A percentile compares a stretch with the other conserved stretches of the same genome.
These are phyloP conservation scores for Fusarium verticillioides DNA, from an alignment of 2,329 filamentous ascomycete genomes.

Conservation along the genomic window DNA sequence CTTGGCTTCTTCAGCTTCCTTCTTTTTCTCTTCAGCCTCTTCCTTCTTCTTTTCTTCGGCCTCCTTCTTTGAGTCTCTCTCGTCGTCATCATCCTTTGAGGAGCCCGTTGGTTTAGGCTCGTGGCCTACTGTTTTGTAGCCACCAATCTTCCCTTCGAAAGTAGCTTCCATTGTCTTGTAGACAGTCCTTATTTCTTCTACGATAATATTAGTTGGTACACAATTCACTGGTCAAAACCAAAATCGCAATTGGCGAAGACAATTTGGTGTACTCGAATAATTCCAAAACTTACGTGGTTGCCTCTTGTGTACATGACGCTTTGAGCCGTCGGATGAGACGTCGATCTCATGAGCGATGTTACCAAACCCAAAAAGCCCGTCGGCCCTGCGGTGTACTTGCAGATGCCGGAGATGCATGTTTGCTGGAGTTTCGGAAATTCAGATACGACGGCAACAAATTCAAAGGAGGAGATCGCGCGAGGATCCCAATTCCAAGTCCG, in stretches of 20 bases:
- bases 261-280: neutral
- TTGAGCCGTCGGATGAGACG: slow-evolving; percentile 18
- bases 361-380: slow-evolving; percentile 45
- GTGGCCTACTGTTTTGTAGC: slow-evolving; percentile 52
- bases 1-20: slow-evolving; percentile 35
- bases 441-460: neutral
- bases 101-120: slow-evolving; percentile 28
- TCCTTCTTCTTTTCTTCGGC: slow-evolving; percentile 34
- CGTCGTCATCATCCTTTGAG: slow-evolving; percentile 13
- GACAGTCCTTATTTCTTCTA: slow-evolving; percentile 52
- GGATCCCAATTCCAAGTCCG: neutral
- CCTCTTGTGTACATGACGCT: slow-evolving; percentile 24
- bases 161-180: slow-evolving; percentile 56
- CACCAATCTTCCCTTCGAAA: slow-evolving; percentile 57
- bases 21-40: slow-evolving; percentile 23
- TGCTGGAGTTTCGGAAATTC: neutral
- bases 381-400: slow-evolving; percentile 44
- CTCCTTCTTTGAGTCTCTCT: slow-evolving; percentile 18
- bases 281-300: slow-evolving; percentile 23
- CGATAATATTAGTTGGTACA: slow-evolving; percentile 7
- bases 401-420: slow-evolving; percentile 48
- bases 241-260: neutral
- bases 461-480: neutral
- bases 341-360: slow-evolving; percentile 38
- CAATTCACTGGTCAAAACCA: neutral